A percentile compares a stretch with the other conserved stretches of the same genome.
Conservation (phyloP, 345 rosid genomes). For the Abelmoschus esculentus region DNA sequence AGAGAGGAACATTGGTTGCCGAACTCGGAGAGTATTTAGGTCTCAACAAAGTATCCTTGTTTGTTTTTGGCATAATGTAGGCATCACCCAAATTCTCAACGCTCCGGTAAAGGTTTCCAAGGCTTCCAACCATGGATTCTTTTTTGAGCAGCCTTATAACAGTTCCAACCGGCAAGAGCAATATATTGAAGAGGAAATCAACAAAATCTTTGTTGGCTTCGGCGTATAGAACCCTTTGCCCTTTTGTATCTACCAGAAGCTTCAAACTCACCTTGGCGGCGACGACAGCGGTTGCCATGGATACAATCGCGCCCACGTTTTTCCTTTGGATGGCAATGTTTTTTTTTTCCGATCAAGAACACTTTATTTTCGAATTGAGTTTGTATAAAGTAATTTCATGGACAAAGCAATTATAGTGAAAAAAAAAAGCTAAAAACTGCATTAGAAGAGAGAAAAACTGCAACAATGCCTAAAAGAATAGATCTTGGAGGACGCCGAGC, state of each 20-base stretch:
- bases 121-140: neutral
- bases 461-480: no score
- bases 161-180: neutral
- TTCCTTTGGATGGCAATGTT: no score
- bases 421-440: no score
- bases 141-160: neutral
- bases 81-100: neutral
- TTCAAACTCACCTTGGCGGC: neutral
- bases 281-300: neutral
- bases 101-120: neutral
- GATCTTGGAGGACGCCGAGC: no score
- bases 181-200: neutral
- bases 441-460: no score
- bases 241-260: neutral
- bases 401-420: no score
- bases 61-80: neutral
- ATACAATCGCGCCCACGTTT: no score
- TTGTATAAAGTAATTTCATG: no score
- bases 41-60: neutral
- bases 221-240: neutral
- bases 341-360: no score
- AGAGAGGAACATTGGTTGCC: neutral
- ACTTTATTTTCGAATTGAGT: no score
- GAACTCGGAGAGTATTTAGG: neutral
- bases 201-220: neutral